Percentiles rank a stretch among this genome's conserved stretches.
phyloP scores from a whole-genome alignment of 1,284 basidiomycete species.

The Ceratorhiza oryzae-sativae region DNA sequence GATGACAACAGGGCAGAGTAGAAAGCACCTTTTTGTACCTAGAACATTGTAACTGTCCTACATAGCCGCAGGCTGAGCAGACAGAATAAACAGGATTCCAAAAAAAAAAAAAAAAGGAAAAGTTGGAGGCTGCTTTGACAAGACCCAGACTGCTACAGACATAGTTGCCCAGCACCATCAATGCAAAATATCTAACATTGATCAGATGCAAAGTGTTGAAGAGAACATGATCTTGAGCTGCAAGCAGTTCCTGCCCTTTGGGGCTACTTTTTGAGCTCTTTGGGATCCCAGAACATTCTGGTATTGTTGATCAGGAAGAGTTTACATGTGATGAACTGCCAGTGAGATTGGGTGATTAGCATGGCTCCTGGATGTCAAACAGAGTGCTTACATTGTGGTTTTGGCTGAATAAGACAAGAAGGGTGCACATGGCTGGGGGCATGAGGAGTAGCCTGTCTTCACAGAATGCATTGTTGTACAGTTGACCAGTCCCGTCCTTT shows the following conservation, averaged over 20 bases:
- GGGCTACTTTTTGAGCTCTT: constrained; percentile 46
- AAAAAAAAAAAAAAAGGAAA: neutral
- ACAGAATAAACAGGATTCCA: neutral
- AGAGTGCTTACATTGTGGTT: constrained; percentile 77
- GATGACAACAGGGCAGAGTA: too few species aligned
- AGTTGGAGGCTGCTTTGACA: constrained; percentile 9
- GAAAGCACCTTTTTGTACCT: too few species aligned
- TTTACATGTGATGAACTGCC: constrained; percentile 78
- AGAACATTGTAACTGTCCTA: too few species aligned
- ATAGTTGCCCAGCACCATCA: constrained; percentile 62
- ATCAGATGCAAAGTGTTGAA: constrained; percentile 80
- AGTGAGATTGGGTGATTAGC: neutral
- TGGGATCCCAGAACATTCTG: constrained; percentile 59
- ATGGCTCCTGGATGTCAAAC: neutral
- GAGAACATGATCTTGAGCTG: constrained; percentile 77
- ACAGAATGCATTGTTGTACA: constrained; percentile 75
- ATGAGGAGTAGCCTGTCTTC: constrained; percentile 79
- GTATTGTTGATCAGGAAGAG: constrained; percentile 81
- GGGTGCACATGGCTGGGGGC: constrained; percentile 70
- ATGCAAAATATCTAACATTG: constrained; percentile 76
- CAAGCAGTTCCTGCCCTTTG: constrained; percentile 50
- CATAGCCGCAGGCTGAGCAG: too few species aligned
- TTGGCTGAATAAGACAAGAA: constrained; percentile 80
- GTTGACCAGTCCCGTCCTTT: constrained; percentile 67
- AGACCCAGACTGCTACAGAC: constrained; percentile 39